Conservation (phyloP, 345 rosid species). For the Orychophragmus violaceus region DNA sequence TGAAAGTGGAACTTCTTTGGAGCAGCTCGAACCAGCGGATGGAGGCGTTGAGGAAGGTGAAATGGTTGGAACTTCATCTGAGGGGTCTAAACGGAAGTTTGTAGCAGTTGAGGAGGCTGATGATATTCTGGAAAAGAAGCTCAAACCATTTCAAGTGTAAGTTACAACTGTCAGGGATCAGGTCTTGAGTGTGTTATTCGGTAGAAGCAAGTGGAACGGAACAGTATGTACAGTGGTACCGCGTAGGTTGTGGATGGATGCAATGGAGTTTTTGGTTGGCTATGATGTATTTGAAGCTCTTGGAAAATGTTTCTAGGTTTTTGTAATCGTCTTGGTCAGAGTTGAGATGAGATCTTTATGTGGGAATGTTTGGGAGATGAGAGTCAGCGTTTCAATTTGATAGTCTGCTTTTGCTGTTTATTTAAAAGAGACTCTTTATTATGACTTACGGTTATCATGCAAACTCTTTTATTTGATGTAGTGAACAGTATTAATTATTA, state of each 20-base stretch:
- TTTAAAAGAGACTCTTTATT: not conserved
- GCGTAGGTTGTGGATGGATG: too few species aligned
- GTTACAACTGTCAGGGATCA: not conserved
- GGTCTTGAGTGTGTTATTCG: too few species aligned
- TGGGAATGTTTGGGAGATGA: not conserved
- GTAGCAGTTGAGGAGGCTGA: not conserved
- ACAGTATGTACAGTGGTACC: too few species aligned
- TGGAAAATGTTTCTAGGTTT: too few species aligned
- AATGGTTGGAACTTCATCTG: not conserved
- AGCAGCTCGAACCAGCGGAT: too few species aligned
- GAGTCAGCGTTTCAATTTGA: not conserved
- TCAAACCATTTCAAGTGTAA: not conserved
- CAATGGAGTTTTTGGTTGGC: too few species aligned
- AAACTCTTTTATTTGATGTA: not conserved
- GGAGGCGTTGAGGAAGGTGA: not conserved
- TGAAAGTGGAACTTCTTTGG: not conserved
- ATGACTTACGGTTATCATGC: not conserved
- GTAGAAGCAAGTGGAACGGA: too few species aligned
- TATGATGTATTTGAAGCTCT: too few species aligned
- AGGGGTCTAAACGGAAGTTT: conserved; percentile 12
- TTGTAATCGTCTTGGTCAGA: too few species aligned
- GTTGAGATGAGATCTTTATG: not conserved
- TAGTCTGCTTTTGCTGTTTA: not conserved
- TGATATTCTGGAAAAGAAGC: not conserved
- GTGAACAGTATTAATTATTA: not conserved